Conservation (phyloP, 1,139 yeast genomes). For the Dujonia santamariae region DNA sequence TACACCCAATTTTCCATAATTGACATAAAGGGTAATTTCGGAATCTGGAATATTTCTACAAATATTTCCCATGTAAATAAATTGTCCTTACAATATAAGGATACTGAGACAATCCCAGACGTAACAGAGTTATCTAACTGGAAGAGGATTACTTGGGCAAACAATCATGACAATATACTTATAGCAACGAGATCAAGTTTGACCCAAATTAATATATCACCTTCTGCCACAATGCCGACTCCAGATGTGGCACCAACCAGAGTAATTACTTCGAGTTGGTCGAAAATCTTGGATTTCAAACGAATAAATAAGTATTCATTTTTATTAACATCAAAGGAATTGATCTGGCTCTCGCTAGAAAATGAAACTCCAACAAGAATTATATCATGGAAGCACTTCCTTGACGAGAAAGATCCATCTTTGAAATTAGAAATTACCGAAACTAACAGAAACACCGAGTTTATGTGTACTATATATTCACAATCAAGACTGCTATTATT, state of each 20-base stretch:
- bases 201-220: constrained; percentile 25
- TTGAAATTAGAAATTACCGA: constrained; percentile 34
- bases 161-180: constrained; percentile 26
- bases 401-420: constrained; percentile 56
- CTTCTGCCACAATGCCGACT: background rate
- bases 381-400: constrained; percentile 69
- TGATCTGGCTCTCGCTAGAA: constrained; percentile 43
- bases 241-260: constrained; percentile 9
- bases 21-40: constrained; percentile 54
- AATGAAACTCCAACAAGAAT: constrained; percentile 30
- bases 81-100: constrained; percentile 6
- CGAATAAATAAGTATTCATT: constrained; percentile 28
- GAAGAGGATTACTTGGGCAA: constrained; percentile 50
- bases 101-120: constrained; percentile 26
- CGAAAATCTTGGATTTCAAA: constrained; percentile 46
- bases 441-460: constrained; percentile 12
- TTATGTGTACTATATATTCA: constrained; percentile 39
- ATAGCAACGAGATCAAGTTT: constrained; percentile 46
- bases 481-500: constrained; percentile 39
- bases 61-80: constrained; percentile 2
- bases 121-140: constrained; percentile 55
- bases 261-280: constrained; percentile 56
- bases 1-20: constrained; percentile 37
- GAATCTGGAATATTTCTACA: constrained; percentile 27
- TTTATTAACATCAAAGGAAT: constrained; percentile 59